Percentiles rank a stretch among this genome's conserved stretches.
phyloP scores from a whole-genome alignment of 1,284 basidiomycete species.

The Trametes pubescens region DNA sequence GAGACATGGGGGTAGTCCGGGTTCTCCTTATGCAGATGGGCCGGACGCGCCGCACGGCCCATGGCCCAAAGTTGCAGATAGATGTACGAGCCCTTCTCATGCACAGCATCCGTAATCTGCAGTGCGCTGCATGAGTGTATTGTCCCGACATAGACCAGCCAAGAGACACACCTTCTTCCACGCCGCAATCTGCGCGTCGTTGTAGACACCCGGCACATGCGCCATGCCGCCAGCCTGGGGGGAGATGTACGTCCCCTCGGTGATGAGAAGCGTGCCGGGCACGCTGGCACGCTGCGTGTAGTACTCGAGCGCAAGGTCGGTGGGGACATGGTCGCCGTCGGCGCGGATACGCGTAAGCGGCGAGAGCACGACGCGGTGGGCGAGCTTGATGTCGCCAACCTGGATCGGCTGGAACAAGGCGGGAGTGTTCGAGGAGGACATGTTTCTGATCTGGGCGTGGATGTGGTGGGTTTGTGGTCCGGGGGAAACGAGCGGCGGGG shows the following conservation, averaged over 20 bases:
- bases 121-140: background rate
- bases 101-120: slow-evolving; percentile 41
- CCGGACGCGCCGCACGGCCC: slow-evolving; percentile 48
- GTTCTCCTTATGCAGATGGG: slow-evolving; percentile 38
- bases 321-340: slow-evolving; percentile 37
- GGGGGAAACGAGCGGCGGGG: background rate
- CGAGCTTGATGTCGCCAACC: slow-evolving; percentile 50
- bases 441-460: slow-evolving; percentile 6
- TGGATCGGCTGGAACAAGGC: slow-evolving; percentile 54
- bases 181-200: slow-evolving; percentile 50
- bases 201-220: slow-evolving; percentile 54
- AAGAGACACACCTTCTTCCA: slow-evolving; percentile 57
- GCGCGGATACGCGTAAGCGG: slow-evolving; percentile 54
- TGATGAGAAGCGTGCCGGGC: slow-evolving; percentile 57
- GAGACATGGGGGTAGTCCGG: slow-evolving; percentile 40
- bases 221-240: slow-evolving; percentile 48
- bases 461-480: background rate
- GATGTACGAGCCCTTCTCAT: slow-evolving; percentile 48
- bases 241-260: slow-evolving; percentile 56
- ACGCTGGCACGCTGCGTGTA: slow-evolving; percentile 54
- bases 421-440: slow-evolving; percentile 29
- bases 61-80: slow-evolving; percentile 58
- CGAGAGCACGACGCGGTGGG: slow-evolving; percentile 56
- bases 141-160: no score
- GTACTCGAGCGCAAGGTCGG: slow-evolving; percentile 46